phyloP scores from a whole-genome alignment of 1,139 yeast species.

The Scheffersomyces quercinus region DNA sequence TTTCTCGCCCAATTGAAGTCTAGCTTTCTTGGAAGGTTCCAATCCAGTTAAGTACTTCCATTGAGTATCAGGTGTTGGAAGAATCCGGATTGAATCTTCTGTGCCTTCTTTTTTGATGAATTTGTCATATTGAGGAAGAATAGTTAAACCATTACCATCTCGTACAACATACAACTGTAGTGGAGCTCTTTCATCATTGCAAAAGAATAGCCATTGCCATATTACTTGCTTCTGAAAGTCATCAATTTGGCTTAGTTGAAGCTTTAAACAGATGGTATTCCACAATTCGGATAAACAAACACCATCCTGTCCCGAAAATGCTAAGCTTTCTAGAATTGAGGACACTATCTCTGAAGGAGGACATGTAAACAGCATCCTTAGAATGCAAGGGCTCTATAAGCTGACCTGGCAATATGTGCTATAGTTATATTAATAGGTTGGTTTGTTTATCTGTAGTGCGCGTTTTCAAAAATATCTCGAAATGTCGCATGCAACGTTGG shows the following conservation, averaged over 20 bases:
- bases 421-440: neutral
- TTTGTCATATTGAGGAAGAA: conserved; percentile 20
- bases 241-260: conserved; percentile 24
- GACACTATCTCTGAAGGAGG: conserved; percentile 27
- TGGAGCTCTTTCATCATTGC: conserved; percentile 14
- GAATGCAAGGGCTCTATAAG: neutral
- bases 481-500: conserved; percentile 5
- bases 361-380: conserved; percentile 19
- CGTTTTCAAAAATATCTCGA: conserved; percentile 8
- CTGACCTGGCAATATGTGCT: neutral
- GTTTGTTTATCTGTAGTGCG: conserved; percentile 1
- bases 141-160: conserved; percentile 15
- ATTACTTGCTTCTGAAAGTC: conserved; percentile 36
- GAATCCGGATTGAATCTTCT: conserved; percentile 20
- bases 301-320: conserved; percentile 41
- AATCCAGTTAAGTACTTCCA: conserved; percentile 44
- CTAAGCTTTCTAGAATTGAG: conserved; percentile 27
- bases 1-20: conserved; percentile 38
- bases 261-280: conserved; percentile 22
- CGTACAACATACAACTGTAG: conserved; percentile 21
- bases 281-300: conserved; percentile 31
- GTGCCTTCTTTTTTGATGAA: conserved; percentile 19
- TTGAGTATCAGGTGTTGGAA: conserved; percentile 42
- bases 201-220: conserved; percentile 44
- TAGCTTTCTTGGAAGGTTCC: conserved; percentile 32